Base-by-base conservation (phyloP, 2,329 filamentous ascomycete species). In the Arthroderma sp. region DNA sequence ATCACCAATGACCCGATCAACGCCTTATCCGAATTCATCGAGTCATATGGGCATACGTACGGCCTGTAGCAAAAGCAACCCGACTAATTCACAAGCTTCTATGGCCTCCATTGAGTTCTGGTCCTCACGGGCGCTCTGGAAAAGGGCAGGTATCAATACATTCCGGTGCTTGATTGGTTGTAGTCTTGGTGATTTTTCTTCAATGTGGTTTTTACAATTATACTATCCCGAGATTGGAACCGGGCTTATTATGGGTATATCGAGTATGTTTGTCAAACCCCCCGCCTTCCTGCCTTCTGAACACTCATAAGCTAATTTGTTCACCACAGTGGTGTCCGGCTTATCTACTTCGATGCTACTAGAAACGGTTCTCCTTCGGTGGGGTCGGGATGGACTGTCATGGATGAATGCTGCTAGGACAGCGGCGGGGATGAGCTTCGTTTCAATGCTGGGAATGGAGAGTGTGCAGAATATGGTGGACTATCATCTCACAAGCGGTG, bases 371-470 rank as follows among this genome's bases (percentile, higher is more conserved):
- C 61, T 77, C 3, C 66, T 77, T 1, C 64, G 64, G 0, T 51
- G 63, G 1, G 74, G 73, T 1, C 62, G 61, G 1, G 74, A 77
- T 43, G 54, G 58, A 5, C 57, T 77, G 0, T 50, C 68, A 0
- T 75, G 71, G 72, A 45, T 52, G 0, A 53, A 52, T 1, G 74
- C 74, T 0, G 64, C 61, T 2, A 69, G 62, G 38, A 77, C 74
- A 0, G 74, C 74, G 0, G 67, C 69, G 22, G 74, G 74, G 1
- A 78, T 77, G 74, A 77, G 74, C 46, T 57, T 75, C 40, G 69
- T 77, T 6, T 77, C 73, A 0, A 77, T 77, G 74, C 6, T 75
- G 1, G 71, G 73, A 0, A 78, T 78, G 74, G 74, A 77, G 53
- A 49, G 63, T 3, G 72, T 69, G 0, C 68, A 77, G 51, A 77